Conservation (phyloP, 106 monocot genomes). For the Agapanthus africanus region DNA sequence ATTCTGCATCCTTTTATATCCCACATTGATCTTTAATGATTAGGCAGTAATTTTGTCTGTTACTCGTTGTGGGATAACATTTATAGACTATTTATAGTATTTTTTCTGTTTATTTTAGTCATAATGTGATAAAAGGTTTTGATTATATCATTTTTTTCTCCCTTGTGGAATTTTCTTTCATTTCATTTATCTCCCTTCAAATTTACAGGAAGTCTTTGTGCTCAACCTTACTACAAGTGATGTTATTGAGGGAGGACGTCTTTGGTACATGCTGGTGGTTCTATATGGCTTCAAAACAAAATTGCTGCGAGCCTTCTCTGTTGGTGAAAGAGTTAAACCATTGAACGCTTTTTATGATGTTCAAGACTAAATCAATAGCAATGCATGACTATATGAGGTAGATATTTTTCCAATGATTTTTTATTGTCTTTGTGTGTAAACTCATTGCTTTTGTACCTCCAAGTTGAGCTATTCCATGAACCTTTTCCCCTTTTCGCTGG, state of each 20-base stretch:
- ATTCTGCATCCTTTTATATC: not conserved
- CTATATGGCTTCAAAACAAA: not conserved
- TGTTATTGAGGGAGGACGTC: not conserved
- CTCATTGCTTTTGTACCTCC: too few relatives aligned
- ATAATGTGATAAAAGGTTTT: not conserved
- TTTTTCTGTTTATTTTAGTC: not conserved
- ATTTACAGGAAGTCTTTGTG: not conserved
- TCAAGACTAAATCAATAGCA: not conserved
- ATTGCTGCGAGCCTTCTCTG: not conserved
- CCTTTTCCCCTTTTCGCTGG: not conserved
- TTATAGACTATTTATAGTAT: not conserved
- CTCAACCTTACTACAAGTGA: too few relatives aligned
- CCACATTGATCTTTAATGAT: not conserved
- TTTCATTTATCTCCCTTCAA: too few relatives aligned
- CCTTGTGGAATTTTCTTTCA: too few relatives aligned
- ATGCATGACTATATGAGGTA: not conserved
- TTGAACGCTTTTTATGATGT: not conserved
- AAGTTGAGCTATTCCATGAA: too few relatives aligned
- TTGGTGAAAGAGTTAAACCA: not conserved
- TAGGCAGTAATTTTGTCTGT: not conserved
- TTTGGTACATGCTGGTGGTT: not conserved
- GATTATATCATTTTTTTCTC: too few relatives aligned
- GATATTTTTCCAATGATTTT: not conserved
- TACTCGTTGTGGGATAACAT: not conserved
- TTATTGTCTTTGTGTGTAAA: not conserved